These are phyloP conservation scores for Suillus lakei DNA, from an alignment of 768 basidiomycete genomes.

Conservation along the genomic window DNA sequence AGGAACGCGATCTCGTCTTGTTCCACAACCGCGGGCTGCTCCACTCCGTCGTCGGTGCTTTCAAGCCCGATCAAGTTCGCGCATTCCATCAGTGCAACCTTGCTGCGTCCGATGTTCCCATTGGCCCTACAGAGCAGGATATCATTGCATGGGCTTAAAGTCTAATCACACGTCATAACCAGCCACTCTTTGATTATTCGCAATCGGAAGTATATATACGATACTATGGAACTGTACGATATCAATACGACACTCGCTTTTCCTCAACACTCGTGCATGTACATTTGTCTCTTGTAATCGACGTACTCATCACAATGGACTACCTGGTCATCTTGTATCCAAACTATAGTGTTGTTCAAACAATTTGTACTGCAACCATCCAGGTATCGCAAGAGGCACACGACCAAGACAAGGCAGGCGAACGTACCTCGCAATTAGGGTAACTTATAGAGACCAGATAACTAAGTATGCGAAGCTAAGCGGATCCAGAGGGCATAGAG, in stretches of 20 bases:
- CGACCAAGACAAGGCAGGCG: constrained; percentile 28
- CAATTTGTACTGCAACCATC: constrained; percentile 41
- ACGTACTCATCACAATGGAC: constrained; percentile 2
- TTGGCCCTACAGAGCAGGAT: constrained; percentile 52
- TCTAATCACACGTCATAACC: background rate
- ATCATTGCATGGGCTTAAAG: constrained; percentile 46
- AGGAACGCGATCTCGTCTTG: constrained; percentile 63
- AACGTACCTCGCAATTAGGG: constrained; percentile 28
- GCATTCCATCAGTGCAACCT: constrained; percentile 64
- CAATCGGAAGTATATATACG: background rate
- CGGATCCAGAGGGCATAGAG: constrained; percentile 18
- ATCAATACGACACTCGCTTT: background rate
- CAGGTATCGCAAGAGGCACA: constrained; percentile 41
- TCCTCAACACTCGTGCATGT: background rate
- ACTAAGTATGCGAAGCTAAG: constrained; percentile 28
- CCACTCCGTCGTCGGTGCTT: constrained; percentile 72
- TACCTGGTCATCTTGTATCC: constrained; percentile 8
- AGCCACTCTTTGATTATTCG: background rate
- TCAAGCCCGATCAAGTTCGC: constrained; percentile 50
- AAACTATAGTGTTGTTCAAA: constrained; percentile 27
- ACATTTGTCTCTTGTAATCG: background rate
- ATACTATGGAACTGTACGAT: background rate
- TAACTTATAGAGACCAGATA: constrained; percentile 13
- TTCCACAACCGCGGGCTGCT: constrained; percentile 78
- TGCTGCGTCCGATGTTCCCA: constrained; percentile 54